Evolutionary conservation across 1,284 basidiomycete species (phyloP), one percentile per base, ranked within the genome.

Genomic region (Ganoderma lingzhi): DNA sequence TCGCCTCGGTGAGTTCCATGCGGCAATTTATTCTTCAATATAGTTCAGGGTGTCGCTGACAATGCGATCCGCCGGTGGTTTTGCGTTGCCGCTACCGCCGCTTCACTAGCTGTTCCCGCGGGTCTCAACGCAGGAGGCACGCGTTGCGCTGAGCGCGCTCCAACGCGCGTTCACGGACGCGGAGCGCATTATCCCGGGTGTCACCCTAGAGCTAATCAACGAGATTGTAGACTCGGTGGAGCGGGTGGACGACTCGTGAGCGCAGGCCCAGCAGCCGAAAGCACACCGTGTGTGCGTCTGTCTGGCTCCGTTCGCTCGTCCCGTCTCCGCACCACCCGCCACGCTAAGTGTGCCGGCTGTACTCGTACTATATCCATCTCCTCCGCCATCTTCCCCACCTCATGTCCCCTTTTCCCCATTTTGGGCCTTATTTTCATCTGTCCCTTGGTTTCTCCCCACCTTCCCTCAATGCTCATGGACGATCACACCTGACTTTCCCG

Each of bases 161-260:
- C 93, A 96, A 76, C 87, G 93, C 61, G 96, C 96, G 3, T 97
- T 98, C 77, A 94, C 94, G 55, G 94, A 96, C 35, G 96, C 96
- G 3, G 96, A 98, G 82, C 86, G 93, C 69, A 92, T 95, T 71
- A 95, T 95, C 74, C 93, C 93, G 42, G 93, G 93, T 28, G 90
- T 95, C 53, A 92, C 93, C 28, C 81, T 93, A 82, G 93, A 94
- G 78, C 84, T 95, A 58, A 90, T 95, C 67, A 93, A 93, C 78
- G 93, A 95, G 81, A 94, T 95, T 71, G 93, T 95, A 30, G 93
- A 95, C 78, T 94, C 93, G n/a, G 93, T 95, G n/a, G 93, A 95
- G 78, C 93, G 93, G 75, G 93, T 95, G 51, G 93, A 94, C 70
- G 88, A 90, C 62, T 75, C 71, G 71, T 77, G 73, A 80, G 53